phyloP scores from a whole-genome alignment of 768 basidiomycete genomes.

The Boletus coccyginus region DNA sequence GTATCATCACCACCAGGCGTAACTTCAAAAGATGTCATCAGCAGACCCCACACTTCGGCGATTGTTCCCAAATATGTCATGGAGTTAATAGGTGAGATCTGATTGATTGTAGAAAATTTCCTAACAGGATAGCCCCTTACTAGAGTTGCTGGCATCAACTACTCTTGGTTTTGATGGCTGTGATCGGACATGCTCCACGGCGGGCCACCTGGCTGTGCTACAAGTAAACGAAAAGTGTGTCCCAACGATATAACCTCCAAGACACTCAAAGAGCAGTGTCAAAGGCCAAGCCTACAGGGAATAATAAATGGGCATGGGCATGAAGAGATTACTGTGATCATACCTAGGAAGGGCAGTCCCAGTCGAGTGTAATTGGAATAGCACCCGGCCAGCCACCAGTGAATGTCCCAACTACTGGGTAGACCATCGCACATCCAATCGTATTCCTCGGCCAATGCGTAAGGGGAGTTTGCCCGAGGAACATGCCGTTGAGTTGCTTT shows the following conservation, averaged over 20 bases:
- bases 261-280: conserved; percentile 69
- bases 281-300: no score
- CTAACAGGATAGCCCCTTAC: background rate
- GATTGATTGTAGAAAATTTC: conserved; percentile 13
- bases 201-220: conserved; percentile 38
- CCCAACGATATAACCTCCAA: conserved; percentile 64
- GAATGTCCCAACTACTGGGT: conserved; percentile 70
- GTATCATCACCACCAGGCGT: conserved; percentile 52
- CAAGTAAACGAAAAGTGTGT: conserved; percentile 53
- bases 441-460: conserved; percentile 56
- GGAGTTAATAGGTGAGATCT: conserved; percentile 62
- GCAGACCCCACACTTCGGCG: conserved; percentile 63
- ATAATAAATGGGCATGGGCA: background rate
- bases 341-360: conserved; percentile 98
- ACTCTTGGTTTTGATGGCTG: conserved; percentile 22
- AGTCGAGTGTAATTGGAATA: conserved; percentile 88
- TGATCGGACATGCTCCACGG: conserved; percentile 36
- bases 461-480: conserved; percentile 2
- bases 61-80: conserved; percentile 84
- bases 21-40: conserved; percentile 69
- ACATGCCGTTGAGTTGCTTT: background rate
- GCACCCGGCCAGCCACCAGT: conserved; percentile 80
- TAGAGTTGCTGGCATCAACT: conserved; percentile 12
- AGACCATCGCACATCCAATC: conserved; percentile 75
- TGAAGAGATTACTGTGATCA: conserved; percentile 20